Evolutionary conservation across 2,329 filamentous ascomycete genomes (phyloP).

Genomic region (Pestalotiopsis sp.): DNA sequence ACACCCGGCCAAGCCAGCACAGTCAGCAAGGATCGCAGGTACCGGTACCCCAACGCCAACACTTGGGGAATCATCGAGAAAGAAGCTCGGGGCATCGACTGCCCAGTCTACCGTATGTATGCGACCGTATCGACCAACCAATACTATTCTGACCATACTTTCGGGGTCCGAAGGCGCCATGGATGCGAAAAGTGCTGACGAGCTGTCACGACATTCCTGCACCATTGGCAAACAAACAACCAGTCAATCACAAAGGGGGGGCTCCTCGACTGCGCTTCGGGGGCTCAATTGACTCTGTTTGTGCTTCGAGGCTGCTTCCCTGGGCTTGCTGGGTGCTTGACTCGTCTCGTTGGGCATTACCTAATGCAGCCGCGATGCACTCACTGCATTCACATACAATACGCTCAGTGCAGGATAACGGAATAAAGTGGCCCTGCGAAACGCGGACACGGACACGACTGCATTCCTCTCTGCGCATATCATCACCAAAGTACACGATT

Average conservation of each 20-base stretch:
- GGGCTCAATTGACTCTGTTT: neutral
- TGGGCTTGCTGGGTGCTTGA: neutral
- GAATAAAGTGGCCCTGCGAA: neutral
- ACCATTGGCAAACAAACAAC: neutral
- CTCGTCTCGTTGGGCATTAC: neutral
- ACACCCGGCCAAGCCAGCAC: slow-evolving; percentile 8
- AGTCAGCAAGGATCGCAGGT: slow-evolving; percentile 18
- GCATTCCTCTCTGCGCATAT: neutral
- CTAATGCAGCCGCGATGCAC: no score
- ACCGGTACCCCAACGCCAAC: slow-evolving; percentile 37
- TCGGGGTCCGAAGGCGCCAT: neutral
- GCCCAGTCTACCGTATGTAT: neutral
- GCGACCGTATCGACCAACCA: neutral
- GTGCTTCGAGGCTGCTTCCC: neutral
- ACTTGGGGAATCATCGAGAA: slow-evolving; percentile 14
- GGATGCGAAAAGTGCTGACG: neutral
- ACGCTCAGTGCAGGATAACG: neutral
- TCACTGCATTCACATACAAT: neutral
- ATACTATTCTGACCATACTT: neutral
- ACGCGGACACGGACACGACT: neutral
- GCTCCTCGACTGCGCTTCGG: neutral
- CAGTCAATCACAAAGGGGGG: no score
- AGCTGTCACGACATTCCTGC: neutral
- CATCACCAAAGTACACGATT: neutral
- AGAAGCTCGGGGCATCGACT: neutral